Percentiles rank a stretch among this genome's conserved stretches.
Conservation (phyloP, 768 basidiomycete species). For the Macrolepiota fuliginosa region DNA sequence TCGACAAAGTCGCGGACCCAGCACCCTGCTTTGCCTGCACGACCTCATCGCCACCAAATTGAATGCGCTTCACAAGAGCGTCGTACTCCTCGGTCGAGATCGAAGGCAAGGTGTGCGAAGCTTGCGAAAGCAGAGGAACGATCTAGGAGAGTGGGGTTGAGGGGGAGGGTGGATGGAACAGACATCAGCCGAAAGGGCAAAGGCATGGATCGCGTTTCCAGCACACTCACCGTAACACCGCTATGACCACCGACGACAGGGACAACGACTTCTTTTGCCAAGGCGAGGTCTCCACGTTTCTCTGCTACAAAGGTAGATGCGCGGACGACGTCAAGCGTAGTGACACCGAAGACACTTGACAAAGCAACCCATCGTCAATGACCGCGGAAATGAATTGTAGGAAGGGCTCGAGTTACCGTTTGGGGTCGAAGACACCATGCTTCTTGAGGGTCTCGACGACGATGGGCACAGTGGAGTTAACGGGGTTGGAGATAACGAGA, state of each 20-base stretch:
- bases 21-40: constrained; percentile 96
- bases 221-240: constrained; percentile 71
- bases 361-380: not conserved
- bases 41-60: constrained; percentile 97
- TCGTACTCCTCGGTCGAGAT: constrained; percentile 49
- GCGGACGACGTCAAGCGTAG: constrained; percentile 96
- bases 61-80: constrained; percentile 78
- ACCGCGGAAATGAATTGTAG: not conserved
- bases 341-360: constrained; percentile 90
- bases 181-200: not conserved
- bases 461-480: constrained; percentile 98
- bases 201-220: not conserved
- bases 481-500: constrained; percentile 97
- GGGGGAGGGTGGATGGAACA: not conserved
- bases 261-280: constrained; percentile 63
- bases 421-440: constrained; percentile 87
- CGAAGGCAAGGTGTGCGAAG: constrained; percentile 73
- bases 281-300: constrained; percentile 60
- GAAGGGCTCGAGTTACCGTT: constrained; percentile 49
- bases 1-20: constrained; percentile 94
- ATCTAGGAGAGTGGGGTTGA: constrained; percentile 66
- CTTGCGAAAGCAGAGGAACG: constrained; percentile 90
- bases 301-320: constrained; percentile 95
- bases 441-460: constrained; percentile 95
- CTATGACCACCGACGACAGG: constrained; percentile 96